Percentiles rank a stretch among this genome's conserved stretches.
Conservation (phyloP, 305 asterid species). For the Solanum aculeatissimum region DNA sequence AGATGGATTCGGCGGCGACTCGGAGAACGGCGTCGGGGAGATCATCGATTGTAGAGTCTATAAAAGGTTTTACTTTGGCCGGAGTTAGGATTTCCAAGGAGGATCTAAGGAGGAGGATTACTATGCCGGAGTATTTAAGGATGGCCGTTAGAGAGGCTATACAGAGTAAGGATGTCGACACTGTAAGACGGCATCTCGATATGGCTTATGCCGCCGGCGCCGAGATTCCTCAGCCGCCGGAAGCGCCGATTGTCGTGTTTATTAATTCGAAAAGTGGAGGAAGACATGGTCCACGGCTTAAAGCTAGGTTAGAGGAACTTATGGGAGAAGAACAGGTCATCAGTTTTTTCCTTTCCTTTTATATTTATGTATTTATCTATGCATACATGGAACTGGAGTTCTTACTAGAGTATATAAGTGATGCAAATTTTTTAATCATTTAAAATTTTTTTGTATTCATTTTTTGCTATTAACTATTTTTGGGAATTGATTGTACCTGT, state of each 20-base stretch:
- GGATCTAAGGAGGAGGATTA: constrained; percentile 51
- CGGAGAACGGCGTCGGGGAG: constrained; percentile 30
- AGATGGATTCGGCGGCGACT: background rate
- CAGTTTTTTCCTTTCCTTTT: background rate
- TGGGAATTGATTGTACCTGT: background rate
- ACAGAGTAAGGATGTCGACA: constrained; percentile 23
- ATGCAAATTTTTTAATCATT: background rate
- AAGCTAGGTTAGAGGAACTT: constrained; percentile 53
- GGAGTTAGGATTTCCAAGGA: constrained; percentile 54
- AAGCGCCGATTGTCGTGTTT: constrained; percentile 61
- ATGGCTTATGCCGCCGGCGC: constrained; percentile 27
- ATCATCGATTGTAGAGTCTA: constrained; percentile 49
- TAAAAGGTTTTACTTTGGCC: constrained; percentile 52
- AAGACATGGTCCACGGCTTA: constrained; percentile 74
- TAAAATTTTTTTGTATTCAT: background rate
- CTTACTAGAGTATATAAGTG: background rate
- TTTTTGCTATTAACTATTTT: background rate
- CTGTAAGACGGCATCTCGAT: constrained; percentile 26
- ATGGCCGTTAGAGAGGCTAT: constrained; percentile 55
- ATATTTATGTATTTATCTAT: background rate
- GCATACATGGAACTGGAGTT: background rate
- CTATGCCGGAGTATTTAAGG: constrained; percentile 59
- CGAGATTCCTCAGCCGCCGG: constrained; percentile 26
- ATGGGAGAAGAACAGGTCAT: constrained; percentile 81
- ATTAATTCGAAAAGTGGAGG: constrained; percentile 80